Percentiles rank a stretch among this genome's conserved stretches.
These are phyloP conservation scores for Ganoderma resinaceum DNA, from an alignment of 1,284 basidiomycete species.

Conservation along the genomic window DNA sequence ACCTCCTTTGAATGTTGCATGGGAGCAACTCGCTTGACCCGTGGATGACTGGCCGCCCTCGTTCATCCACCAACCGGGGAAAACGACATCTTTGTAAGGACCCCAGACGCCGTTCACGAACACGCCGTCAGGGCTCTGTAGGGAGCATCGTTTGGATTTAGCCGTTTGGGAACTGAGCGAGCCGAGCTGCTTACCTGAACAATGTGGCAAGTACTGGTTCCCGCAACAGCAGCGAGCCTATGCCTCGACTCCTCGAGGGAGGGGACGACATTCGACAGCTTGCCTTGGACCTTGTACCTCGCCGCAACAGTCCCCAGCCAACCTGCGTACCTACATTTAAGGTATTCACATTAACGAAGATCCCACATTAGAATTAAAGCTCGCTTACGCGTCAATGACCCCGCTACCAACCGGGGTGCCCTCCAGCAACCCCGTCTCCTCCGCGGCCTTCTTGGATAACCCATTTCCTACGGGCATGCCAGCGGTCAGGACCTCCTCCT, in stretches of 20 bases:
- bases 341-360: conserved; percentile 8
- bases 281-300: conserved; percentile 64
- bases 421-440: conserved; percentile 84
- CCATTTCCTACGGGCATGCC: conserved; percentile 92
- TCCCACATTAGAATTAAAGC: neutral
- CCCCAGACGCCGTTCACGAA: conserved; percentile 97
- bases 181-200: conserved; percentile 65
- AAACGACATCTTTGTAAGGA: conserved; percentile 92
- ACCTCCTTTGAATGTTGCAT: neutral
- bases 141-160: conserved; percentile 33
- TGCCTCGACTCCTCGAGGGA: conserved; percentile 79
- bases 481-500: conserved; percentile 80
- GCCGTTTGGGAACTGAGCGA: neutral
- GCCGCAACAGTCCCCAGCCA: conserved; percentile 98
- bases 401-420: conserved; percentile 96
- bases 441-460: conserved; percentile 79
- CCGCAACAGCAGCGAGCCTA: conserved; percentile 92
- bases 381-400: conserved; percentile 89
- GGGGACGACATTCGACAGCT: conserved; percentile 56
- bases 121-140: conserved; percentile 79
- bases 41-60: conserved; percentile 99
- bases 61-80: conserved; percentile 99
- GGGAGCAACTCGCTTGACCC: conserved; percentile 70
- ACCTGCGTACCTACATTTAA: conserved; percentile 89
- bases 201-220: conserved; percentile 96